These are phyloP conservation scores for Thelonectria blattea DNA, from an alignment of 2,329 filamentous ascomycete genomes.

Conservation along the genomic window DNA sequence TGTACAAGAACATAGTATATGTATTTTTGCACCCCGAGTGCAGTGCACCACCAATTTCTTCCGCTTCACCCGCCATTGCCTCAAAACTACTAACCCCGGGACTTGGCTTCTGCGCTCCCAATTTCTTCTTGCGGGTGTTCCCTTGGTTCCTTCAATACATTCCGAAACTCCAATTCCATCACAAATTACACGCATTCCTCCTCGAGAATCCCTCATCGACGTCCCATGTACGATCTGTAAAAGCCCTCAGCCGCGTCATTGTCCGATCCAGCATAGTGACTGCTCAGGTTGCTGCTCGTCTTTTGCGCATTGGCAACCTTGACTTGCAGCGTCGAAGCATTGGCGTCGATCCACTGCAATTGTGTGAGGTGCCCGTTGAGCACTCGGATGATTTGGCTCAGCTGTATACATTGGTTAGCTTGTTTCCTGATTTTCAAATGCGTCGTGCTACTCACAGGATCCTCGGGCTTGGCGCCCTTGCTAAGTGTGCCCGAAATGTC, in stretches of 20 bases:
- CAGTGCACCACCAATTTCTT: conserved; percentile 21
- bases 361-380: conserved; percentile 92
- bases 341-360: conserved; percentile 90
- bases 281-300: conserved; percentile 68
- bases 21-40: conserved; percentile 30
- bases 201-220: conserved; percentile 56
- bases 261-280: conserved; percentile 64
- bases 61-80: conserved; percentile 23
- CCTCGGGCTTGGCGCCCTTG: conserved; percentile 87
- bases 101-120: conserved; percentile 5
- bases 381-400: conserved; percentile 94
- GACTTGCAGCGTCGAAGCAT: conserved; percentile 78
- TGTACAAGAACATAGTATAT: conserved; percentile 47
- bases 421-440: conserved; percentile 15
- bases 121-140: conserved; percentile 27
- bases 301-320: conserved; percentile 87
- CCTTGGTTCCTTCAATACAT: conserved; percentile 12
- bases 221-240: conserved; percentile 84
- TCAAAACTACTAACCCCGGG: conserved; percentile 2
- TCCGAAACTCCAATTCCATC: conserved; percentile 36
- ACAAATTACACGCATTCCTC: conserved; percentile 21
- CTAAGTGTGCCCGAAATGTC: conserved; percentile 85
- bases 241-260: conserved; percentile 85
- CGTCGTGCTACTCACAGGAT: conserved; percentile 69
- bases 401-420: conserved; percentile 54